Evolutionary conservation across 2,329 filamentous ascomycete species (phyloP), one percentile per base, ranked within the genome.

Genomic region (Ascochyta viciae-villosae): DNA sequence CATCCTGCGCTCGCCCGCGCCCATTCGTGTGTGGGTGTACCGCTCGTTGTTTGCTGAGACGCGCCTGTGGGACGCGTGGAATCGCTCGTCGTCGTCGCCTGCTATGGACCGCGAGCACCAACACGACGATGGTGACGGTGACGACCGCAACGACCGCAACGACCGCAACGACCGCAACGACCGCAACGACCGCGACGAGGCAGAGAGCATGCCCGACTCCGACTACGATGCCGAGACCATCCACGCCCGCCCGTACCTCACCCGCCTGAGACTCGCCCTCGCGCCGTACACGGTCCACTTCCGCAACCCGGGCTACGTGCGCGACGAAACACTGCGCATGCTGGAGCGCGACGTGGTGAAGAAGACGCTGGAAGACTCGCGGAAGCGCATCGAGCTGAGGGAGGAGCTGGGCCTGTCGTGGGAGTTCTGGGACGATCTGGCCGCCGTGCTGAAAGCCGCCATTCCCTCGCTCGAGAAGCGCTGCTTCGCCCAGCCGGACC

Each of bases 381-480:
- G 85, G 44, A 81, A 82, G 60, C 81, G 83, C 61, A 78, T 81
- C 38, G 81, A 85, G 63, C 79, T 85, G 55, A 79, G 85, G 57
- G 80, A 85, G 62, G 82, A 83, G 61, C 78, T 88, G 27, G 86
- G 85, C 34, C 76, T 82, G 59, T 81, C 83, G 38, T 76, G 79
- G 34, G 77, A 81, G 50, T 82, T 87, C 62, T 89, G 86, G 86
- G 78, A 83, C 62, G 84, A 85, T 35, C 78, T 87, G 43, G 82
- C 82, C 27, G 79, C 79, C 41, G 79, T 87, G 22, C 76, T 89
- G 57, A 82, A 81, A 47, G 82, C 83, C 54, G 86, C 85, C 16
- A 83, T 87, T 16, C 85, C 84, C 2, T 84, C 84, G 34, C 80
- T 88, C 39, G 85, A 87, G 67, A 79, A 81, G 31, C 83, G 86